These are phyloP conservation scores for Acrodontium crateriforme DNA, from an alignment of 2,329 filamentous ascomycete species.

Conservation along the genomic window DNA sequence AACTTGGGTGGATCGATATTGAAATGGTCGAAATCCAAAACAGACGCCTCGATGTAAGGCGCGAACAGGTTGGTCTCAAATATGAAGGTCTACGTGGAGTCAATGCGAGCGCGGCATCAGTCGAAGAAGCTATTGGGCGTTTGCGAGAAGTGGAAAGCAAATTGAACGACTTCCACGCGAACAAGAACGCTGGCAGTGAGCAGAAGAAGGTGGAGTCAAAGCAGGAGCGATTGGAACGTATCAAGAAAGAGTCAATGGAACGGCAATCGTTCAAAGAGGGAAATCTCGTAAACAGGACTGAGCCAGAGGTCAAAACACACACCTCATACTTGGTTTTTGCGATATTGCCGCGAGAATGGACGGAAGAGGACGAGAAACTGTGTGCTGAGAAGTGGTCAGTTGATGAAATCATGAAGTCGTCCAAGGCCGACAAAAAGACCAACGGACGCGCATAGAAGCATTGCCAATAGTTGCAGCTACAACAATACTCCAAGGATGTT, in stretches of 20 bases:
- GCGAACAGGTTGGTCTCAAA: conserved; percentile 65
- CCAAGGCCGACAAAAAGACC: conserved; percentile 1
- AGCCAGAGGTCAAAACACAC: conserved; percentile 85
- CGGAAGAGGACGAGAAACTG: conserved; percentile 59
- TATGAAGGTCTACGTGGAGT: conserved; percentile 53
- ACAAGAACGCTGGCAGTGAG: conserved; percentile 5
- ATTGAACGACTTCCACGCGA: conserved; percentile 49
- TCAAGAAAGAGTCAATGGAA: conserved; percentile 22
- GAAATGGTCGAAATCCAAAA: conserved; percentile 84
- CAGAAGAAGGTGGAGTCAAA: conserved; percentile 15
- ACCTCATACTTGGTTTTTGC: conserved; percentile 97
- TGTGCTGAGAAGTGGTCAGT: conserved; percentile 8
- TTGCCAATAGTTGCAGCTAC: too few relatives aligned
- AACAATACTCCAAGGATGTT: too few relatives aligned
- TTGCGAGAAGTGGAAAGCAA: conserved; percentile 60
- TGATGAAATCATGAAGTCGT: background rate
- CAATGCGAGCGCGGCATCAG: conserved; percentile 56
- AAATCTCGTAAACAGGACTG: conserved; percentile 62
- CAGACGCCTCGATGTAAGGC: conserved; percentile 63
- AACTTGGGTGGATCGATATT: conserved; percentile 78
- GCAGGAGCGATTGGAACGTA: conserved; percentile 17
- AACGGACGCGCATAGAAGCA: too few relatives aligned
- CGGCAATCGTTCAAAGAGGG: conserved; percentile 60
- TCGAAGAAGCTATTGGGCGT: conserved; percentile 63
- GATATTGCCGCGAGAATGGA: conserved; percentile 75